A percentile compares a stretch with the other conserved stretches of the same genome.
Evolutionary conservation across 2,329 filamentous ascomycete species (phyloP).

Genomic region (Myrmaecium sp.): DNA sequence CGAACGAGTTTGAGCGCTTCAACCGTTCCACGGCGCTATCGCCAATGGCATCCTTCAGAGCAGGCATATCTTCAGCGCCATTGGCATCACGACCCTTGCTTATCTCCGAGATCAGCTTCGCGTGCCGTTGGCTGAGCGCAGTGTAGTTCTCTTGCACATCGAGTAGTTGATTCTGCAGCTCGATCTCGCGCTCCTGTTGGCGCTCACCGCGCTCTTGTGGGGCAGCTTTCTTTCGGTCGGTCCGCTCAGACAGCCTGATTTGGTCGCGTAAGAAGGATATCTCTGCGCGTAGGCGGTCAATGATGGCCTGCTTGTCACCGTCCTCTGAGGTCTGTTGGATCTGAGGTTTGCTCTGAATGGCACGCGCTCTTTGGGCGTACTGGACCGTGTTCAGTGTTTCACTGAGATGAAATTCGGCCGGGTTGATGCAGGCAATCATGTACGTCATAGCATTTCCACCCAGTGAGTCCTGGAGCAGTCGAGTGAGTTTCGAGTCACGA

Average conservation of each 20-base stretch:
- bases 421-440: slow-evolving; percentile 98
- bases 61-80: slow-evolving; percentile 36
- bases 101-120: slow-evolving; percentile 88
- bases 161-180: slow-evolving; percentile 84
- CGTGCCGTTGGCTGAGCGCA: slow-evolving; percentile 77
- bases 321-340: slow-evolving; percentile 86
- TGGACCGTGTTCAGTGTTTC: slow-evolving; percentile 93
- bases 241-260: slow-evolving; percentile 65
- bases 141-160: slow-evolving; percentile 92
- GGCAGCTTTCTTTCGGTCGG: slow-evolving; percentile 37
- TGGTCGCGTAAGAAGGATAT: slow-evolving; percentile 88
- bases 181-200: slow-evolving; percentile 67
- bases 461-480: slow-evolving; percentile 86
- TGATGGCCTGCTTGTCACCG: slow-evolving; percentile 81
- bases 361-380: slow-evolving; percentile 87
- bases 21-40: slow-evolving; percentile 74
- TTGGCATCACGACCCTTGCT: slow-evolving; percentile 62
- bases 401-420: slow-evolving; percentile 90
- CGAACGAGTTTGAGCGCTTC: slow-evolving; percentile 90
- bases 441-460: slow-evolving; percentile 97
- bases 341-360: slow-evolving; percentile 92
- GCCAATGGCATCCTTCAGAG: slow-evolving; percentile 45
- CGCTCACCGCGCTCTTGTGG: slow-evolving; percentile 60
- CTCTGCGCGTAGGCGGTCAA: slow-evolving; percentile 85
- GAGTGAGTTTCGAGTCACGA: slow-evolving; percentile 90